Conservation (phyloP, 2,329 filamentous ascomycete genomes). For the Diaporthe ampelina region DNA sequence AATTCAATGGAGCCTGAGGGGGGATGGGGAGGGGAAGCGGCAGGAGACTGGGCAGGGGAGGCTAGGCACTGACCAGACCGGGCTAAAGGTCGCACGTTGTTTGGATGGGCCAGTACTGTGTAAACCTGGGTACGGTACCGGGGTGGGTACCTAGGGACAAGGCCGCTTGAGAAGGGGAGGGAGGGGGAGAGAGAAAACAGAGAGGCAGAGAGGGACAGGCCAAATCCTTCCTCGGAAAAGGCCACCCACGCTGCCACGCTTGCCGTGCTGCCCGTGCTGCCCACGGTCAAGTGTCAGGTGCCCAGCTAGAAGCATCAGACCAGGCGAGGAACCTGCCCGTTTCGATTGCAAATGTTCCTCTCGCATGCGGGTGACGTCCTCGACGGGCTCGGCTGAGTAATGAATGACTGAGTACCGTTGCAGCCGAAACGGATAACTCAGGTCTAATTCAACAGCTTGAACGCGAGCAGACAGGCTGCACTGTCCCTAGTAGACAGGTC, state of each 20-base stretch:
- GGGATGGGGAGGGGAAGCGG: conserved; percentile 18
- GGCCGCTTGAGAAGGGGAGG: conserved; percentile 4
- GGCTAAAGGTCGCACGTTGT: conserved; percentile 32
- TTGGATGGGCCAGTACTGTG: conserved; percentile 22
- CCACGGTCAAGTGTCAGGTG: conserved; percentile 23
- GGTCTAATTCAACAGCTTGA: conserved; percentile 9
- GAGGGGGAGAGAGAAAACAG: background rate
- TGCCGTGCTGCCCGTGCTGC: background rate
- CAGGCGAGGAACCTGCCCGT: conserved; percentile 29
- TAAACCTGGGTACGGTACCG: conserved; percentile 3
- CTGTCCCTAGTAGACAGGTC: conserved; percentile 7
- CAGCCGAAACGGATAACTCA: conserved; percentile 29
- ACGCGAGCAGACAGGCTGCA: conserved; percentile 19
- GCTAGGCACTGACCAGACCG: conserved; percentile 29
- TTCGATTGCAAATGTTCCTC: conserved; percentile 31
- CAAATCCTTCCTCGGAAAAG: conserved; percentile 25
- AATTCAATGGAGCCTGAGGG: conserved; percentile 23
- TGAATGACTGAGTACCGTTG: conserved; percentile 30
- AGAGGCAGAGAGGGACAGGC: background rate
- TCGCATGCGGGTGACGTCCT: conserved; percentile 28
- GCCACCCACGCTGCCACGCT: conserved; percentile 25
- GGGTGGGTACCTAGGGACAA: conserved; percentile 3
- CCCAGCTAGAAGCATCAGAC: conserved; percentile 8
- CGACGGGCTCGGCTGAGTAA: conserved; percentile 33
- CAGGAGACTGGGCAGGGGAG: conserved; percentile 24